A percentile compares a stretch with the other conserved stretches of the same genome.
Conservation (phyloP, 1,284 basidiomycete species). For the Austroboletus novae-zelandiae region DNA sequence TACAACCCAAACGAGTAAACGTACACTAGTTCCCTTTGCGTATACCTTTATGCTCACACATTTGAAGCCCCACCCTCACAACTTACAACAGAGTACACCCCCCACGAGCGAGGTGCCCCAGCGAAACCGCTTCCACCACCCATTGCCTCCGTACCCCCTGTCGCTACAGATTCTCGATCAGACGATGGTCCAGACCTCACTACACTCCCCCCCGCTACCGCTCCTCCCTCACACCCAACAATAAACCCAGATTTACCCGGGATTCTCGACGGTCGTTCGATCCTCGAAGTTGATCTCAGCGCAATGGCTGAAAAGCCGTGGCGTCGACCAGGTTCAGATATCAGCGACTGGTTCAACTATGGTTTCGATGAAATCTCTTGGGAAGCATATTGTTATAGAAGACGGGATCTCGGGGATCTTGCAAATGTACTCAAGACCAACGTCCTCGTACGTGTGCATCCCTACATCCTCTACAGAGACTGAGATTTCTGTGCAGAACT, state of each 20-base stretch:
- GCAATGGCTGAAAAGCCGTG: constrained; percentile 88
- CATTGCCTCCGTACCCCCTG: constrained; percentile 20
- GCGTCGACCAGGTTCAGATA: constrained; percentile 89
- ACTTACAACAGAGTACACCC: constrained; percentile 88
- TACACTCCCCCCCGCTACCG: constrained; percentile 59
- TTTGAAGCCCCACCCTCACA: constrained; percentile 46
- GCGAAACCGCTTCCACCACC: constrained; percentile 22
- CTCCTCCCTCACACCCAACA: constrained; percentile 72
- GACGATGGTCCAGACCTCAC: constrained; percentile 61
- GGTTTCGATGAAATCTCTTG: constrained; percentile 97
- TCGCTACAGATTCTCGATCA: constrained; percentile 23
- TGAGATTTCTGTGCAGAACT: constrained; percentile 52
- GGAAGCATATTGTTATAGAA: constrained; percentile 87
- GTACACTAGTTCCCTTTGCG: constrained; percentile 17
- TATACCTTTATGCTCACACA: constrained; percentile 12
- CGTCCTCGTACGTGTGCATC: constrained; percentile 59
- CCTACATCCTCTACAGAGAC: background rate
- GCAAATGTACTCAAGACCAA: constrained; percentile 76
- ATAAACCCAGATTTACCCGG: constrained; percentile 71
- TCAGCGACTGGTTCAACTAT: constrained; percentile 99
- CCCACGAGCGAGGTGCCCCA: constrained; percentile 63
- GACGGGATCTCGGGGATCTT: constrained; percentile 77
- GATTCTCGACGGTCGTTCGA: constrained; percentile 73
- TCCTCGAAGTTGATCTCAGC: constrained; percentile 86
- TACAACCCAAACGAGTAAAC: constrained; percentile 31